Evolutionary conservation across 2,329 filamentous ascomycete species (phyloP), one percentile per base, ranked within the genome.

Genomic region (Pestalotiopsis sp.): DNA sequence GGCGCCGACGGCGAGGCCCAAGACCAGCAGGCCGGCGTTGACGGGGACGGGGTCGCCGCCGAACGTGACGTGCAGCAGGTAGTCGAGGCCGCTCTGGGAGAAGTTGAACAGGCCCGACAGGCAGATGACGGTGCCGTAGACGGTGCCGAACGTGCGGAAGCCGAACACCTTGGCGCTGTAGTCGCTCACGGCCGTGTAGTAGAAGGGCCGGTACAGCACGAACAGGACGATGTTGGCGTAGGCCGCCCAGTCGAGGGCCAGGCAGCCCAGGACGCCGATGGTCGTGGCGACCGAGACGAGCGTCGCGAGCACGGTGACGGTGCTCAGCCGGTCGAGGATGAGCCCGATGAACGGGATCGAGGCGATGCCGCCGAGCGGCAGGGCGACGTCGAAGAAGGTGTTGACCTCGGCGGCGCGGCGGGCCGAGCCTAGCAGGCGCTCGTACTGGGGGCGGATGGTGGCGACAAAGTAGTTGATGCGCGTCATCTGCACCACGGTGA

Each of bases 391-490:
- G 81, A 98, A 97, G 79, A 95, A 91, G 68, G 92, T 87, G 81
- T 97, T 97, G 76, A 97, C 86, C 67, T 87, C 81, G 9, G 90
- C 85, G 0, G 94, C 93, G 68, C 86, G 84, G 1, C 82, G 78
- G 69, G 84, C 83, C 12, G 89, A 89, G 60, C 84, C 84, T 17
- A 97, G 88, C 9, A 98, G 87, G 74, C 90, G 91, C 59, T 90
- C 87, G 80, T 97, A 97, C 79, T 98, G 94, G 1, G 91, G 86
- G 2, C 92, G 87, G 71, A 97, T 91, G 2, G 94, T 97, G 3
- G 94, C 93, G 66, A 97, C 93, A 77, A 97, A 97, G 83, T 94
- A 97, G 81, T 97, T 97, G 86, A 97, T 97, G 38, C 92, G 87
- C 2, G 90, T 91, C 90, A 92, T 93, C 78, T 92, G 91, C 52